Evolutionary conservation across 179 eudicot species (phyloP), one percentile per base, ranked within the genome.

Genomic region (Pouteria campechiana): DNA sequence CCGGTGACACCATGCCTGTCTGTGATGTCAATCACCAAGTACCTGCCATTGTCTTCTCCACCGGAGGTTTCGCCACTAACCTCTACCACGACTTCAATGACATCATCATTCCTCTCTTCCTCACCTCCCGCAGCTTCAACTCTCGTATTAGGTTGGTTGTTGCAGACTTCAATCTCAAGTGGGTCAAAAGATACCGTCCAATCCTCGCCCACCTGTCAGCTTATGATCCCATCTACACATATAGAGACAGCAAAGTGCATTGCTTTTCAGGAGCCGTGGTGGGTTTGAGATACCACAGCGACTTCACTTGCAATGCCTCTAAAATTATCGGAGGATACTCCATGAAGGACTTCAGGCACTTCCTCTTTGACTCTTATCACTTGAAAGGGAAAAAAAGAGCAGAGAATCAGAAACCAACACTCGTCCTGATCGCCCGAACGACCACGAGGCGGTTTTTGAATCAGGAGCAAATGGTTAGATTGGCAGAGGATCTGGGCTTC

Each of bases 81-180:
- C 7, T 38, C 1, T 74, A 55, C 58, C 81, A 74, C 19, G 77
- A 59, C 17, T 25, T 70, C 24, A 70, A 56, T 41, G 81, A 74
- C 3, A 36, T 63, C 8, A 45, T 74, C 33, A 66, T 75, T 29
- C 77, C 82, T 2, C 41, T 75, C 15, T 70, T 40, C 55, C 33
- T 71, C 31, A 75, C 82, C 1, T 22, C 49, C 13, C 55, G 39
- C 6, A 66, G 57, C 8, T 71, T 75, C 37, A 39, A 47, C 3
- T 53, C 64, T 17, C 48, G 49, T 2, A 49, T 71, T 7, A 25
- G 6, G 1, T 64, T 75, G 19, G 22, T 75, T 11, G 12, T 71
- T 30, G 34, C 49, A 4, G 72, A 75, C 37, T 63, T 37, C 56
- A 50, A 42, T 11, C 40, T 44, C 11, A 19, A 25, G 24, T 60